Evolutionary conservation across 176 grass and related monocot species (phyloP), one percentile per base, ranked within the genome.

Genomic region (Themeda triandra): DNA sequence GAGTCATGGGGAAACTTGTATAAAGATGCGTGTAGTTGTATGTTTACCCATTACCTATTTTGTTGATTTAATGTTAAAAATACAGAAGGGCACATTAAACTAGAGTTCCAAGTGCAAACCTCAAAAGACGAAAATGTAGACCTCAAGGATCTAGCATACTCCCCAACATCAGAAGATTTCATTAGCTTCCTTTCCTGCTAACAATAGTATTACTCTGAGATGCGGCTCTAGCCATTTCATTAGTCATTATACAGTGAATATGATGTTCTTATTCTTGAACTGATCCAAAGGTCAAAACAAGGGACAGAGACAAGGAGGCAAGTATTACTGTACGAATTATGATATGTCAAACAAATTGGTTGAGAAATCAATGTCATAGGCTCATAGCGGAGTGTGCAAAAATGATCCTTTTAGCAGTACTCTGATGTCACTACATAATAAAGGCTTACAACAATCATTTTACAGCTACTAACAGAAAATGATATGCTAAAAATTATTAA

Each of bases 71-170:
- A 25, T n/a, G 29, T 48, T n/a, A 73, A 24, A 78, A 42, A 69
- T 41, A 41, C 32, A 36, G 54, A 84, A 70, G 37, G 40, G 27
- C 53, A 72, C 28, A 58, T 40, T 29, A 29, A 69, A 54, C 13
- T 42, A 33, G 21, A 68, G 8, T 64, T 69, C 24, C 29, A 46
- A 21, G 8, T 54, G 71, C 79, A 78, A 80, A 99, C 96, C 96
- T 92, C 89, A 83, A 99, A 79, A 62, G 71, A 89, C 4, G 89
- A 99, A 78, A 99, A 89, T 36, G 96, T 94, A 75, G 93, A 96
- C 72, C 87, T 83, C 87, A 99, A 91, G 56, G 88, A 92, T 78
- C 86, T 96, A 76, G 89, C 66, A 70, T 92, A 99, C n/a, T 85
- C 79, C 72, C 75, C 60, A 30, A 94, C 91, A 82, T 92, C 86